Base-by-base conservation (phyloP, 768 basidiomycete genomes). In the Rhodotorula taiwanensis region DNA sequence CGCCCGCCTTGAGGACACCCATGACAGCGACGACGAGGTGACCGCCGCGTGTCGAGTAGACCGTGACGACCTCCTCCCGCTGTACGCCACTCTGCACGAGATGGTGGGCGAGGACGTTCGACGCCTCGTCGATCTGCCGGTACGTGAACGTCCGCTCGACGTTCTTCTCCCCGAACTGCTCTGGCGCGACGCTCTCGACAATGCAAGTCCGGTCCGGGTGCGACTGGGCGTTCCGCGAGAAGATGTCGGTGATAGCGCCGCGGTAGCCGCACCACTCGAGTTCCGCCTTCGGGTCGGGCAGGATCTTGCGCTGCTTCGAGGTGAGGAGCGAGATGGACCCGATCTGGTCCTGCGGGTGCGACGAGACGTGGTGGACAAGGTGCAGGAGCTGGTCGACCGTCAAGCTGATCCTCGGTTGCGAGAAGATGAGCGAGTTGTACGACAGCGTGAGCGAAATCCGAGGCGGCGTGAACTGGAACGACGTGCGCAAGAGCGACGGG, bases 211-310 rank as follows among this genome's bases (percentile, higher is more conserved):
- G 79, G 34, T 89, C 85, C 0, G 94, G 93, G 76, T 83, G 82
- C 60, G 78, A 76, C 16, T 81, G 79, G 4, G 95, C 95, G 77
- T 99, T 97, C 42, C 79, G 78, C 15, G 90, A 87, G 76, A 99
- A 98, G 28, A 98, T 83, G 74, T 94, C 88, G 20, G 94, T 90
- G 73, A 99, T 97, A 11, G 94, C 89, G 36, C 94, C 95, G 75
- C 92, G 90, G 83, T 86, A 99, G 55, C 86, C 93, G 76, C 90
- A 94, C 94, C 95, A 99, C 71, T 95, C 83, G 41, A 99, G 82
- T 75, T 98, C 86, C 21, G 83, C 86, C 16, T 83, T 84, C 5
- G 94, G 91, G 72, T 87, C 81, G 1, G 95, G 95, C 7, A 99
- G 81, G 52, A 80, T 80, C 18, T 76, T 78, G 57, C 80, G 80